Evolutionary conservation across 805 yeast genomes (phyloP), one percentile per base, ranked within the genome.

Genomic region (Candida tammaniensis): DNA sequence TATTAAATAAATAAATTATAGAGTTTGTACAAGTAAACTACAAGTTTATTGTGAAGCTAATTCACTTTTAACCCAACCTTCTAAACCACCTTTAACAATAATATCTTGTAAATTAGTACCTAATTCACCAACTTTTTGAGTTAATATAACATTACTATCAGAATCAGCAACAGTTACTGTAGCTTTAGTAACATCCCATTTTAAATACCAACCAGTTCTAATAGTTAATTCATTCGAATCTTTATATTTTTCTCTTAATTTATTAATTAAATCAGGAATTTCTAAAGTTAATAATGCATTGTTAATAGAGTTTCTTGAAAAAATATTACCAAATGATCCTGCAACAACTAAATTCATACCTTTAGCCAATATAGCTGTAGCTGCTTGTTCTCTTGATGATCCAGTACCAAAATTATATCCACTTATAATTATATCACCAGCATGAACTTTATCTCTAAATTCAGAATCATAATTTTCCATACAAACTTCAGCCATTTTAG

Each of bases 351-450:
- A 70, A 48, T 80, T 78, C 74, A 93, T 87, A 46, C 88, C 98
- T 52, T 94, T 78, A 26, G 98, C 98, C 46, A 93, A 72, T 40
- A 93, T 83, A 15, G 95, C 89, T n/a, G 98, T 93, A 21, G 98
- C 98, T 3, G 99, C 99, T 68, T 93, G 99, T 60, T 93, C 99
- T 66, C 99, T 80, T 17, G 96, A 87, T 7, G 97, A 89, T 30
- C 99, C 98, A 8, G 98, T 93, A 49, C 99, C 99, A 57, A 93
- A 93, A 59, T 93, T 93, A 72, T 68, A 93, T 12, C 99, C 99
- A 37, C 89, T 78, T 30, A 93, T 77, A 37, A 93, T 76, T 48
- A 93, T 88, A 60, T 93, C 99, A 31, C 91, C 87, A 4, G 95
- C 76, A 43, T 78, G 70, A 19, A 94, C 85, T 70, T 87, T 89